These are phyloP conservation scores for Fusarium brachygibbosum DNA, from an alignment of 2,329 filamentous ascomycete species.

Conservation along the genomic window DNA sequence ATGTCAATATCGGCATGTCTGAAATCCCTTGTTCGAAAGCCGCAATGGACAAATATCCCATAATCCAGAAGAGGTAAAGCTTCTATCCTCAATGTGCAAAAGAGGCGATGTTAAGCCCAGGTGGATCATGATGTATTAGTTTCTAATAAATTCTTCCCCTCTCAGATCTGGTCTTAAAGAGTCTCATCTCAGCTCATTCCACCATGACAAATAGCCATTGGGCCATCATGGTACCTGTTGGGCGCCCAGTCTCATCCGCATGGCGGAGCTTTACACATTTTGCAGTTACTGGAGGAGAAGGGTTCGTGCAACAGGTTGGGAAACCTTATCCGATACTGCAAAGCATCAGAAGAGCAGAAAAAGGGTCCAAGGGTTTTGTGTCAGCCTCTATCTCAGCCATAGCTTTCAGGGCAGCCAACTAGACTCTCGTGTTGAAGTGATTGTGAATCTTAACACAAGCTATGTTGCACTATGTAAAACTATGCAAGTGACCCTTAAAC, in stretches of 20 bases:
- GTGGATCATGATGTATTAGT: too few species aligned
- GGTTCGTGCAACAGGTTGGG: conserved; percentile 1
- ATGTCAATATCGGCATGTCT: background rate
- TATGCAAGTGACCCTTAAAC: conserved; percentile 23
- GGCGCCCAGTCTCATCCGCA: conserved; percentile 17
- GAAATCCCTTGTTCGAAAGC: too few species aligned
- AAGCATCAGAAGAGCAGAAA: conserved; percentile 6
- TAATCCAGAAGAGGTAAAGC: too few species aligned
- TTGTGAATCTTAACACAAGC: conserved; percentile 2
- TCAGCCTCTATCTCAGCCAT: conserved; percentile 34
- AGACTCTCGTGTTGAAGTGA: background rate
- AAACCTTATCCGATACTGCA: conserved; percentile 14
- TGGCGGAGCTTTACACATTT: conserved; percentile 1
- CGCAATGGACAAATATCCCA: too few species aligned
- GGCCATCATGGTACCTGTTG: background rate
- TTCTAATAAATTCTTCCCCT: conserved; percentile 5
- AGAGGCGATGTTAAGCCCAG: too few species aligned
- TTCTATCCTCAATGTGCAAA: too few species aligned
- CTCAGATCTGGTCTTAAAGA: conserved; percentile 10
- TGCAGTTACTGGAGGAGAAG: too few species aligned
- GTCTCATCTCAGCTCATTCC: conserved; percentile 39
- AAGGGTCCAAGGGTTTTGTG: conserved; percentile 33
- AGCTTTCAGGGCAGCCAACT: background rate
- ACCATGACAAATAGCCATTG: background rate
- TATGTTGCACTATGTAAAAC: background rate